Evolutionary conservation across 2,329 filamentous ascomycete genomes (phyloP), one percentile per base, ranked within the genome.

Genomic region (Diaporthe eres): DNA sequence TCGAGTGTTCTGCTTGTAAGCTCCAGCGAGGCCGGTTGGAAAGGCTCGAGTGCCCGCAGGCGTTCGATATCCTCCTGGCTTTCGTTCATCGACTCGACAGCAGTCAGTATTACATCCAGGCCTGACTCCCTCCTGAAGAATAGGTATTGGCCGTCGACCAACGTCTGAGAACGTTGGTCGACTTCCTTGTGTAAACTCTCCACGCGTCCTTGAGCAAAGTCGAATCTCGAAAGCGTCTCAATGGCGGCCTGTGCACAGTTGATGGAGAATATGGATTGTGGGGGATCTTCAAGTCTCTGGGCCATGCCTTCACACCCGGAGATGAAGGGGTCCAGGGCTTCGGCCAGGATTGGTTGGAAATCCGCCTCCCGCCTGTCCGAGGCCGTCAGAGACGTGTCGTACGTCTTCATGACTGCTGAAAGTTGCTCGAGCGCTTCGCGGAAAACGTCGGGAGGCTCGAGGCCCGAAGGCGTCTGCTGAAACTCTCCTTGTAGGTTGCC

Each of bases 251-350:
- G 83, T 6, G 93, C 84, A 84, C 93, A 96, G 81, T 97, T 97
- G 77, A 95, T 88, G 10, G 90, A 87, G 81, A 96, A 96, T 9
- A 96, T 91, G 44, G 91, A 90, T 61, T 88, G 88, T 12, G 89
- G 88, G 0, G 93, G 92, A 1, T 88, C 82, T 4, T 87, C 84
- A 60, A 97, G 86, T 25, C 87, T 86, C 76, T 88, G 89, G 17
- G 93, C 89, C 80, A 97, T 90, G 74, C 91, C 92, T 76, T 93
- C 90, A 81, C 94, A 95, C n/a, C 91, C 92, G 19, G 90, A 87
- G 60, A 98, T 86, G 84, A 97, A 98, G 0, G 97, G 96, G 79
- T 98, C 94, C 49, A 98, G 91, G 0, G 95, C 93, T 80, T 96
- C 94, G 55, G 88, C 87, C 25, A 98, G 87, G 28, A 98, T 92